Conservation (phyloP, 2,329 filamentous ascomycete genomes). For the Fusarium cicatricum region DNA sequence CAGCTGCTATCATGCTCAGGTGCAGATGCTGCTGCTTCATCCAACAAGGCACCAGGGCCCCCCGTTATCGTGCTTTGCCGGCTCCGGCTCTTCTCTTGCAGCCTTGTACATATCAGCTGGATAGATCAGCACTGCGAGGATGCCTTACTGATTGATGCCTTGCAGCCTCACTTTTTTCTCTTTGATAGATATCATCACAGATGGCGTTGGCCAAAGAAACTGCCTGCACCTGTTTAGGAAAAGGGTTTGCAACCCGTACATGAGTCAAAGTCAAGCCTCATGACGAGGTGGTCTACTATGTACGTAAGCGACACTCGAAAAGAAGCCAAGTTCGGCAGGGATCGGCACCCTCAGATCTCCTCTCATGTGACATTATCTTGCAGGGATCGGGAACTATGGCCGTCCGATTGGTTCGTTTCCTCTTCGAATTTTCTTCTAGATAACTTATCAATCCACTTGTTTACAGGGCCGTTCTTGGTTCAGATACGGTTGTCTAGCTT, state of each 20-base stretch:
- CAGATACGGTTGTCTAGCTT: neutral
- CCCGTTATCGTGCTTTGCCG: too few species aligned
- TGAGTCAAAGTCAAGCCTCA: constrained; percentile 6
- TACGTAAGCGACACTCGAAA: neutral
- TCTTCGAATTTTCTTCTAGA: constrained; percentile 18
- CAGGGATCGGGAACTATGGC: constrained; percentile 20
- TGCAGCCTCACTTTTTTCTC: neutral
- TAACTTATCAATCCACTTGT: neutral
- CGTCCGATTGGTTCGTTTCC: constrained; percentile 13
- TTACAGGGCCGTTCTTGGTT: too few species aligned
- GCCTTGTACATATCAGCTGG: too few species aligned
- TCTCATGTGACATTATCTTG: neutral
- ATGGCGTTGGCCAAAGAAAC: constrained; percentile 14
- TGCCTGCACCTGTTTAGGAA: constrained; percentile 11
- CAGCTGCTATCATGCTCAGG: too few species aligned
- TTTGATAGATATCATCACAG: neutral
- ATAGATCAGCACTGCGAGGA: neutral
- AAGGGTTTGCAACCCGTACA: constrained; percentile 20
- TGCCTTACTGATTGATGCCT: neutral
- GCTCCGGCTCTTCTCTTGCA: too few species aligned
- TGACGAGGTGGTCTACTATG: too few species aligned
- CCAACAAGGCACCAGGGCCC: too few species aligned
- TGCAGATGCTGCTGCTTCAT: too few species aligned
- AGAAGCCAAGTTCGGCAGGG: neutral
- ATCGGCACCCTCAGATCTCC: constrained; percentile 2